Base-by-base conservation (phyloP, 805 yeast species). In the Nakazawaea ambrosiae region DNA sequence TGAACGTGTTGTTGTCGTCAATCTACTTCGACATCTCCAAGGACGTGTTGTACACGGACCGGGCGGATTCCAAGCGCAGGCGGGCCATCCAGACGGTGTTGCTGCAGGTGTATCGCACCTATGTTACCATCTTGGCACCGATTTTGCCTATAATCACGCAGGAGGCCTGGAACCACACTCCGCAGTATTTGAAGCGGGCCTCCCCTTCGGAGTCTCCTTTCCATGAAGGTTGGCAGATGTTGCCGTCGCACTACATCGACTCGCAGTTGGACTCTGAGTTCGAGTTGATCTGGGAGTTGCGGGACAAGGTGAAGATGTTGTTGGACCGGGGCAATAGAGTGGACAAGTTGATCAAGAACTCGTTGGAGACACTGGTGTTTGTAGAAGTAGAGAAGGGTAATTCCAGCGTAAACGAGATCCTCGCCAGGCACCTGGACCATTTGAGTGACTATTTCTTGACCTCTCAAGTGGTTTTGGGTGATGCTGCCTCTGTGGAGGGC, bases 21-120 rank as follows among this genome's bases (percentile, higher is more conserved):
- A 64, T 81, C 22, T 92, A 90, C 58, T 88, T 92, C 57, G 95
- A 87, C 51, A 70, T 85, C 20, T 74, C 82, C 27, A 92, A 92
- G 51, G 97, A 92, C 51, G 65, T 82, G 34, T 65, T 92, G 14
- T 92, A 92, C 55, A 82, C 95, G 0, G 92, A 84, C 43, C 45
- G 56, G 0, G 35, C 49, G 1, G 55, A 58, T 20, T 73, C 81
- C 0, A 30, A 52, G 2, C 63, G 71, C 14, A 69, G 95, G 40
- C 62, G 72, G 37, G 62, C 78, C 2, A 65, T 65, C 6, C 90
- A 83, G 55, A 78, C 83, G 3, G 90, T 82, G 0, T 62, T 92
- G 35, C 52, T 56, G 22, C 70, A 77, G 44, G 64, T 85, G 11
- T 60, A 87, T 14, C 65, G 64, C 30, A 67, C 77, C 0, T 83